phyloP scores from a whole-genome alignment of 805 yeast species.

The Lachancea mirantina region DNA sequence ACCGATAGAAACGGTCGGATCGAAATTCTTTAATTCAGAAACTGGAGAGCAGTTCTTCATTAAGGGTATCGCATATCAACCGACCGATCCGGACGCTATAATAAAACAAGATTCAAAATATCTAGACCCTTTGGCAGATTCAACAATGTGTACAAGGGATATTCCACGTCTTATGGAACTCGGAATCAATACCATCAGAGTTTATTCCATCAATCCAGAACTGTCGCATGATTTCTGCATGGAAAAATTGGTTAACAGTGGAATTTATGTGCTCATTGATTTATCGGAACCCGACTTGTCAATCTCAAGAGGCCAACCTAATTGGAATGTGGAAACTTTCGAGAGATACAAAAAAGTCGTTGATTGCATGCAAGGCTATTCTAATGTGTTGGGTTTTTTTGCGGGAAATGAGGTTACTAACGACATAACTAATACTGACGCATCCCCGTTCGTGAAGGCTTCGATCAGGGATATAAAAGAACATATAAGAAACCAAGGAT shows the following conservation, averaged over 20 bases:
- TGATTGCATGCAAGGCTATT: conserved; percentile 68
- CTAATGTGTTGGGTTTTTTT: conserved; percentile 85
- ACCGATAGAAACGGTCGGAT: conserved; percentile 56
- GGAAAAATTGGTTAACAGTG: conserved; percentile 68
- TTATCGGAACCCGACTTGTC: conserved; percentile 79
- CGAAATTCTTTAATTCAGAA: conserved; percentile 65
- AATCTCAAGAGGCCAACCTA: conserved; percentile 68
- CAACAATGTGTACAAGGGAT: conserved; percentile 67
- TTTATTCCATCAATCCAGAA: conserved; percentile 74
- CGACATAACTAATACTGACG: conserved; percentile 71
- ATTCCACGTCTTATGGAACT: conserved; percentile 65
- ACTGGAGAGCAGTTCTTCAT: conserved; percentile 80
- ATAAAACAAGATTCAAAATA: conserved; percentile 23
- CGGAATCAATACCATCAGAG: conserved; percentile 72
- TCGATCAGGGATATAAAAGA: conserved; percentile 84
- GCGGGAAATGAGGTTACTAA: conserved; percentile 98
- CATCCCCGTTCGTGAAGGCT: conserved; percentile 93
- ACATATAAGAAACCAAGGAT: conserved; percentile 53
- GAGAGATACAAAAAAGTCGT: conserved; percentile 76
- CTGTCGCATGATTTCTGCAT: conserved; percentile 72
- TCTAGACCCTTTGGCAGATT: conserved; percentile 75
- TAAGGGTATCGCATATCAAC: conserved; percentile 85
- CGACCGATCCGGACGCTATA: conserved; percentile 31
- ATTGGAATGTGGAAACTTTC: conserved; percentile 67
- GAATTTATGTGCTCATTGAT: conserved; percentile 88